Evolutionary conservation across 441 rosid species (phyloP).

Genomic region (Gossypium gossypioides): DNA sequence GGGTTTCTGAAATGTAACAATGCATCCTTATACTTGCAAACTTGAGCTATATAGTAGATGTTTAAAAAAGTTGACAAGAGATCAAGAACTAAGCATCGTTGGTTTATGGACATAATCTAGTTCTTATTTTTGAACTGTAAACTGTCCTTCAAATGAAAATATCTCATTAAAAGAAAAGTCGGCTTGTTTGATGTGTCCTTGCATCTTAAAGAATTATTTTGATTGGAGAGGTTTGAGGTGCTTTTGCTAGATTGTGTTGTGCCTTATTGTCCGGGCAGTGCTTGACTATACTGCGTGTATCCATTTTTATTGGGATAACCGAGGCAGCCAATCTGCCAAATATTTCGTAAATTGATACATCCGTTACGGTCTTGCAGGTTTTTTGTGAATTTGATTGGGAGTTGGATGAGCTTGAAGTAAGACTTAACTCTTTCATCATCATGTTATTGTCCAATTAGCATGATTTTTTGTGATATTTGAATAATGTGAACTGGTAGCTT

Average conservation of each 20-base stretch:
- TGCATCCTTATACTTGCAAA: neutral
- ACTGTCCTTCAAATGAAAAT: neutral
- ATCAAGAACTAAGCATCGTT: neutral
- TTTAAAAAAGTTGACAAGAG: neutral
- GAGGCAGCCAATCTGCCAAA: neutral
- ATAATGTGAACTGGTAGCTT: neutral
- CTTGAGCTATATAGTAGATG: neutral
- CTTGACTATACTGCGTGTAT: neutral
- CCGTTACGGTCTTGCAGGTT: slow-evolving; percentile 43
- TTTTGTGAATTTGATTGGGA: slow-evolving; percentile 92
- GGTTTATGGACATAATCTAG: neutral
- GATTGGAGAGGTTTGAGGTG: neutral
- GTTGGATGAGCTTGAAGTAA: slow-evolving; percentile 71
- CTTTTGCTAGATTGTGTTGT: neutral
- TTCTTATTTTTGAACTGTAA: neutral
- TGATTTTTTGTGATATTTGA: neutral
- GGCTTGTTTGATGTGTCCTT: neutral
- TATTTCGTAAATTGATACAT: neutral
- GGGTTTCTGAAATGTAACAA: neutral
- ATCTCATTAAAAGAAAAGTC: neutral
- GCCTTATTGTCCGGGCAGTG: neutral
- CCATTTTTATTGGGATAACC: neutral
- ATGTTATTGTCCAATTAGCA: neutral
- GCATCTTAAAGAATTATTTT: neutral
- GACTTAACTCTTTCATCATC: slow-evolving; percentile 13